Evolutionary conservation across 2,329 filamentous ascomycete species (phyloP), one percentile per base, ranked within the genome.

Genomic region (Colletotrichum salicis): DNA sequence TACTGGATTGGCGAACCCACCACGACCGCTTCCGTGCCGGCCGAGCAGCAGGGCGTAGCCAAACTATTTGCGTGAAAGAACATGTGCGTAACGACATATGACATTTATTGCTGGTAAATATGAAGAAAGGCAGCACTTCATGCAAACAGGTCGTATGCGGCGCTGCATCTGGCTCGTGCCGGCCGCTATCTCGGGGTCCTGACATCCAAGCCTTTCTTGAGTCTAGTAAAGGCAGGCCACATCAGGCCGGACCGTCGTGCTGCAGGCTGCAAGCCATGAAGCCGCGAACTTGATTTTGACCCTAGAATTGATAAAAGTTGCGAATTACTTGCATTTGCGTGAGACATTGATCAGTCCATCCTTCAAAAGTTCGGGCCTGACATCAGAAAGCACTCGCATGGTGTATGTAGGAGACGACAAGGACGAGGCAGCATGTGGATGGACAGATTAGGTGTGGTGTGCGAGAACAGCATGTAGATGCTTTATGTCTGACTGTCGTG

Each of bases 221-320:
- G 41, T 33, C 31, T 55, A 22, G 41, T 8, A 19, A 19, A 48
- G 19, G n/a, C 59, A 61, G 61, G 59, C 59, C 55, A 69, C 41
- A 64, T 69, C 59, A 22, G 51, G 35, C 48, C 56, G 69, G 69
- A 56, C 35, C 60, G 56, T 63, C 41, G 6, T 48, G 41, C 61
- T 72, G 70, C 67, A 70, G 29, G 56, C 67, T 67, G 67, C 67
- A 71, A 72, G 70, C 70, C 67, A 71, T 70, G 61, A 63, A 72
- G 57, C 70, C 51, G 37, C 55, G 51, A 54, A 65, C 51, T 37
- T 66, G 61, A 54, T 33, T 67, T 22, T 37, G 22, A 52, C 11
- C 56, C 37, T 24, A 24, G 31, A 52, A 64, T 37, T 5, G n/a
- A 29, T 13, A 35, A 27, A 22, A 37, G 5, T n/a, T 31, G 56